Percentiles rank a stretch among this genome's conserved stretches.
phyloP scores from a whole-genome alignment of 495 filamentous ascomycete species.

The Podospora conica region DNA sequence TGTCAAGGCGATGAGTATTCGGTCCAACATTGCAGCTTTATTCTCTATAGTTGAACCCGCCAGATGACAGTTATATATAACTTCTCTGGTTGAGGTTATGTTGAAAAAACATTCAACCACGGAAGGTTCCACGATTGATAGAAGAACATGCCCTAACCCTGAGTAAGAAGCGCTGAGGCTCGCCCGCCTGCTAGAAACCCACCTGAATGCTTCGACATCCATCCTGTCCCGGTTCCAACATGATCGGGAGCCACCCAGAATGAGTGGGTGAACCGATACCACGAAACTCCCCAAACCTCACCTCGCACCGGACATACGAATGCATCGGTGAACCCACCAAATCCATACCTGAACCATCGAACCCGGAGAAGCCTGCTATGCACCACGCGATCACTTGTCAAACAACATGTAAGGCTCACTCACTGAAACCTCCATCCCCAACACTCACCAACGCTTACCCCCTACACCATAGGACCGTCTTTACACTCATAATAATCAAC shows the following conservation, averaged over 20 bases:
- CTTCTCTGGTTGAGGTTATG: background rate
- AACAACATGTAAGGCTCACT: background rate
- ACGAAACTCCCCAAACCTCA: background rate
- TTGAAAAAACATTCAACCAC: too few species aligned
- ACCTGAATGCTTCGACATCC: background rate
- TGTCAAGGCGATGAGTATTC: too few species aligned
- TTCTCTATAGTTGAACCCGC: too few species aligned
- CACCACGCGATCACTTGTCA: background rate
- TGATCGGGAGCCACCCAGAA: background rate
- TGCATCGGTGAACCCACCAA: background rate
- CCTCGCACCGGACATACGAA: background rate
- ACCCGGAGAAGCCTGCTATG: background rate
- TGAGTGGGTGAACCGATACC: background rate
- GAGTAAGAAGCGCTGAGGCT: background rate
- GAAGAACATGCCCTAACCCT: background rate
- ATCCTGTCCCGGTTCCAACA: background rate
- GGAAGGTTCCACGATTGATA: background rate
- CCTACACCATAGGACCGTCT: conserved; percentile 65
- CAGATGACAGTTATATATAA: too few species aligned
- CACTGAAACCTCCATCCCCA: background rate
- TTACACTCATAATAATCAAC: conserved; percentile 93
- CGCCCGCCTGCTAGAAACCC: background rate
- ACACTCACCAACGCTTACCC: background rate
- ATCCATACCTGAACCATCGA: background rate
- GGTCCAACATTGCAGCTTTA: background rate